Evolutionary conservation across 495 filamentous ascomycete species (phyloP).

Genomic region (Apiosordaria backusii): DNA sequence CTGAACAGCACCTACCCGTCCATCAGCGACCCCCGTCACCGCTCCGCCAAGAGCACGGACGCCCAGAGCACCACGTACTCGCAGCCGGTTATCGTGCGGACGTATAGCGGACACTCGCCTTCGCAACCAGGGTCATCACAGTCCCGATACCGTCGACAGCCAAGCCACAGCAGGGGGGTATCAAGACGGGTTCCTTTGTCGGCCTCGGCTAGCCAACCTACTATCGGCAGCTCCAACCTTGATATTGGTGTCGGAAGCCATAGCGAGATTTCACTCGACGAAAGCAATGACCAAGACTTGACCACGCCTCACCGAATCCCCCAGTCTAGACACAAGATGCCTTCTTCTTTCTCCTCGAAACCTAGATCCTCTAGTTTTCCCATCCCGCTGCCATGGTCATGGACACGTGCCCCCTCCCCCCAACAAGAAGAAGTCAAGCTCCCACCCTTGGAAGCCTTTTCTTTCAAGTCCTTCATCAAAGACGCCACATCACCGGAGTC

Average conservation of each 20-base stretch:
- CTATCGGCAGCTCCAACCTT: constrained; percentile 14
- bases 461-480: constrained; percentile 52
- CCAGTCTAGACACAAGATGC: too few species aligned
- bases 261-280: too few species aligned
- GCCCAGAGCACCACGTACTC: constrained; percentile 52
- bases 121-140: constrained; percentile 27
- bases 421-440: constrained; percentile 34
- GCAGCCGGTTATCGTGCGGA: constrained; percentile 55
- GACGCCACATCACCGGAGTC: neutral
- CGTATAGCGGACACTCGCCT: constrained; percentile 43
- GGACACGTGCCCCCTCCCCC: too few species aligned
- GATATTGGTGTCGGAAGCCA: constrained; percentile 27
- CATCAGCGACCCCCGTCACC: constrained; percentile 31
- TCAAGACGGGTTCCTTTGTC: constrained; percentile 28
- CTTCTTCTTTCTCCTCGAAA: too few species aligned
- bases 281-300: too few species aligned
- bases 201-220: neutral
- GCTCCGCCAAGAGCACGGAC: constrained; percentile 43
- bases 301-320: too few species aligned
- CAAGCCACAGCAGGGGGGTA: constrained; percentile 26
- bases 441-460: constrained; percentile 55
- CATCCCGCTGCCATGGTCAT: too few species aligned
- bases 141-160: constrained; percentile 21
- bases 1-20: constrained; percentile 45
- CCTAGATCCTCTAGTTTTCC: too few species aligned